Evolutionary conservation across 2,329 filamentous ascomycete genomes (phyloP), one percentile per base, ranked within the genome.

Genomic region (Fusarium succisae): DNA sequence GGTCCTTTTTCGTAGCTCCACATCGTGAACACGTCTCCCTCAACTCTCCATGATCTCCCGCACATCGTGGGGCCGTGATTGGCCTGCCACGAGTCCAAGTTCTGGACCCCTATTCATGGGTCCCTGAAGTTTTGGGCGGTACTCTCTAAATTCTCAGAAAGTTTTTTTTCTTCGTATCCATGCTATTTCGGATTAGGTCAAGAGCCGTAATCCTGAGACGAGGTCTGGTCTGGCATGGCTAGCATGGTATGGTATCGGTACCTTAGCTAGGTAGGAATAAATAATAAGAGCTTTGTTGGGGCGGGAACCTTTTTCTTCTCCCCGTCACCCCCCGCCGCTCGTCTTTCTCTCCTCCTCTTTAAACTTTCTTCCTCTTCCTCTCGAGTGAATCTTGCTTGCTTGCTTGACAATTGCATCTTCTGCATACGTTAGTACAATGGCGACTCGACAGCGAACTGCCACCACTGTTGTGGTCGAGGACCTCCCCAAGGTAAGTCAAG

Each of bases 61-160:
- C 63, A 66, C 73, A 74, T 69, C 64, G 74, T 76, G 74, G 71
- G 50, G 57, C 61, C 66, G 37, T 53, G 53, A 76, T 77, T 77
- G 75, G 75, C 54, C 51, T 62, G 26, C 47, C 50, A 32, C 41
- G 69, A 66, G 72, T 24, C 35, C 43, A 13, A 59, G 56, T 59
- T 63, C 65, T 78, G 76, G 76, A 76, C 76, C 76, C 76, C 72
- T 78, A 78, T 76, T 73, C 48, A 66, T 58, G 59, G 62, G 64
- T 58, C 62, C 64, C 44, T 66, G 41, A 35, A 28, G 28, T 35
- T 35, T 41, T 61, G 60, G 60, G 61, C 26, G 37, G 62, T 60
- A n/a, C 56, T 64, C 30, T 30, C 45, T 48, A 48, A 43, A 28
- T 48, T 48, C 39, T 63, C 47, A 66, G 30, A 26, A 53, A 14